Base-by-base conservation (phyloP, 2,329 filamentous ascomycete genomes). In the Paramyrothecium roridum region DNA sequence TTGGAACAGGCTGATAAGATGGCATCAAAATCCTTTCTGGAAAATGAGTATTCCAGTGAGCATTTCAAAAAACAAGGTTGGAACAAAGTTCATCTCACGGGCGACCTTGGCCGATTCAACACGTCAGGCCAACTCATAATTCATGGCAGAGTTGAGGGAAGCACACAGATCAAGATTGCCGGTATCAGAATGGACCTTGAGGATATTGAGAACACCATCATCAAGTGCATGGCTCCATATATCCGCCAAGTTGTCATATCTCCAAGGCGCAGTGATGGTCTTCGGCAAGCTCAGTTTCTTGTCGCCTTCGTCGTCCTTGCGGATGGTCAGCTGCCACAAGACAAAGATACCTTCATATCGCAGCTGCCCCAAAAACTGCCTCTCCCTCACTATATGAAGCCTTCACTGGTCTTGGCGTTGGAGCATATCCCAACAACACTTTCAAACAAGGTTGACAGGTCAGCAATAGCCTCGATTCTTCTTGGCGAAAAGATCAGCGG, bases 11-110 rank as follows among this genome's bases (percentile, higher is more conserved):
- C n/a, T n/a, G n/a, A n/a, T n/a, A n/a, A n/a, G n/a, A n/a, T n/a
- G n/a, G n/a, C n/a, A n/a, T n/a, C 62, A 68, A 37, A 53, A 56
- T 7, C 63, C 65, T 0, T 3, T 12, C 11, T 23, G 10, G 4
- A 50, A 20, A 57, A 60, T 19, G n/a, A n/a, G n/a, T n/a, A n/a
- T n/a, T n/a, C n/a, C n/a, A n/a, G n/a, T n/a, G n/a, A 4, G 56
- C 58, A 2, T 54, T 62, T 21, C 70, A 68, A 3, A 37, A 43
- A 30, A 34, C 55, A n/a, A n/a, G n/a, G n/a, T n/a, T 63, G 67
- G 56, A 73, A 73, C 40, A 56, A 68, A 34, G 77, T 74, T 67
- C 76, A 76, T 56, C 59, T 62, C 20, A 79, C 76, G 0, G 77
- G 77, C 3, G 77, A 80, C 57, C 53, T 62, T 1, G 75, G 69